A percentile compares a stretch with the other conserved stretches of the same genome.
phyloP scores from a whole-genome alignment of 345 rosid genomes.

The Heritiera littoralis region DNA sequence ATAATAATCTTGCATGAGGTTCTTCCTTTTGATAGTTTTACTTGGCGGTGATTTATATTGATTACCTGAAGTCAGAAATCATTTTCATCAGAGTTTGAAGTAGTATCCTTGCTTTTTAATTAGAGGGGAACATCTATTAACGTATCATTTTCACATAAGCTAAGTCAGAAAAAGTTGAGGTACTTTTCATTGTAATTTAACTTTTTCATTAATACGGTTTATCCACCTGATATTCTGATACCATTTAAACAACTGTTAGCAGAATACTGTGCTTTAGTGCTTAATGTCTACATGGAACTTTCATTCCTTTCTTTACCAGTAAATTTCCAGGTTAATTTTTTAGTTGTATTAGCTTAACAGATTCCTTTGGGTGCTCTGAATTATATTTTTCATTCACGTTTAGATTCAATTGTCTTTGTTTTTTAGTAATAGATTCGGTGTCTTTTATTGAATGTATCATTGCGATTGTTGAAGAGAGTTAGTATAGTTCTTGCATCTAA shows the following conservation, averaged over 20 bases:
- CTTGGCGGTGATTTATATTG: background rate
- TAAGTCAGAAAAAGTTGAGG: background rate
- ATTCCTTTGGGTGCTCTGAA: background rate
- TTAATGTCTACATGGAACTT: background rate
- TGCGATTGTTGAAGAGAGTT: background rate
- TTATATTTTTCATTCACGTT: background rate
- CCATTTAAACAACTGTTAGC: background rate
- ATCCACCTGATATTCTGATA: background rate
- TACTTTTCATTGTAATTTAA: background rate
- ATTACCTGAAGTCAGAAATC: background rate
- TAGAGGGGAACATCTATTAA: background rate
- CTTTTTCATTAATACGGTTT: background rate
- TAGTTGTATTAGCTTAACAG: background rate
- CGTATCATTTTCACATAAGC: background rate
- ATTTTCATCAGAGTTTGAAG: background rate
- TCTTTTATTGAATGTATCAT: background rate
- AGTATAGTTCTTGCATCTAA: conserved; percentile 12
- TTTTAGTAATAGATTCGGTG: background rate
- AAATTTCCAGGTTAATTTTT: background rate
- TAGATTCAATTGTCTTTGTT: background rate
- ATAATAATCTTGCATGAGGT: background rate
- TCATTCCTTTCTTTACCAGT: background rate
- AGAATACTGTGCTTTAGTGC: background rate
- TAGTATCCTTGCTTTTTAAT: background rate
- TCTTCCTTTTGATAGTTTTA: background rate